Percentiles rank a stretch among this genome's conserved stretches.
These are phyloP conservation scores for Ziziphus jujuba DNA, from an alignment of 306 rosid genomes.

Conservation along the genomic window DNA sequence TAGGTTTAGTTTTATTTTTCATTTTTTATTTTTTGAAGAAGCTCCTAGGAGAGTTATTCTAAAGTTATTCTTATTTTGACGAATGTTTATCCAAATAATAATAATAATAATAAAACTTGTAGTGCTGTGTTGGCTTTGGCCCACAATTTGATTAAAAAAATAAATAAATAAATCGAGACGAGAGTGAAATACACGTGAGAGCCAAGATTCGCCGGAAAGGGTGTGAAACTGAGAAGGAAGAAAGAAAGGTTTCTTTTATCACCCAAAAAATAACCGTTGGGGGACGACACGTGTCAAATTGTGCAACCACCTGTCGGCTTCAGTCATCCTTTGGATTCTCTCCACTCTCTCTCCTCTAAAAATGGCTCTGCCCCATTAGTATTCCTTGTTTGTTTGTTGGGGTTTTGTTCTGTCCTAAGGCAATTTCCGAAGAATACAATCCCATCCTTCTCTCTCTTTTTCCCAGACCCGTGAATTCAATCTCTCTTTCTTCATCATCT, in stretches of 20 bases:
- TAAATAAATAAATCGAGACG: too few species aligned
- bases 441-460: slow-evolving; percentile 8
- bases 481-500: slow-evolving; percentile 11
- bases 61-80: too few species aligned
- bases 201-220: not conserved
- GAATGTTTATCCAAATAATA: too few species aligned
- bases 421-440: slow-evolving; percentile 24
- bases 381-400: slow-evolving; percentile 40
- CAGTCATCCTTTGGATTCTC: slow-evolving; percentile 62
- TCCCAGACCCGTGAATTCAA: slow-evolving; percentile 32
- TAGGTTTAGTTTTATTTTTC: too few species aligned
- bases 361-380: not conserved
- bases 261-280: slow-evolving; percentile 61
- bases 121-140: too few species aligned
- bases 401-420: slow-evolving; percentile 19
- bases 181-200: too few species aligned
- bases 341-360: slow-evolving; percentile 8
- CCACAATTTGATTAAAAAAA: too few species aligned
- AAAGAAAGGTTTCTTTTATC: slow-evolving; percentile 20
- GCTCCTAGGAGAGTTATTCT: too few species aligned
- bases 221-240: not conserved
- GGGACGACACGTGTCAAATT: slow-evolving; percentile 46
- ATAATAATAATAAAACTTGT: too few species aligned
- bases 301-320: slow-evolving; percentile 49
- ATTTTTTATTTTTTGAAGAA: too few species aligned